phyloP scores from a whole-genome alignment of 257 asterid species.

The Rehmannia glutinosa region DNA sequence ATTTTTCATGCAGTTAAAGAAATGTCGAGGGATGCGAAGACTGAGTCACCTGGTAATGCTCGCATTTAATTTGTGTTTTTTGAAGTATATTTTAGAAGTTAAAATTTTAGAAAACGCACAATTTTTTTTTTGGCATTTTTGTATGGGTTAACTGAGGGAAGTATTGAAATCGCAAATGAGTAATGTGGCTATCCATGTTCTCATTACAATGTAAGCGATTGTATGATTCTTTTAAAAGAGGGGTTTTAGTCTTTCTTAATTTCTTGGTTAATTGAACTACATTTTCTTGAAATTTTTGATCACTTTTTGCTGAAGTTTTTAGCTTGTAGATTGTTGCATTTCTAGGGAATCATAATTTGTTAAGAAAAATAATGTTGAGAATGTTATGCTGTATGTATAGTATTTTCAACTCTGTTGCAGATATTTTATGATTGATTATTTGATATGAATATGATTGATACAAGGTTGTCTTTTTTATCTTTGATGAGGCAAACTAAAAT shows the following conservation, averaged over 20 bases:
- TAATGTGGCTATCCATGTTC: neutral
- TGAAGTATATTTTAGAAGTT: neutral
- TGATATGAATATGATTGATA: neutral
- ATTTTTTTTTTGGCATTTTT: neutral
- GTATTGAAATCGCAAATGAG: neutral
- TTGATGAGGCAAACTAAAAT: neutral
- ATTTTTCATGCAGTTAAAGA: conserved; percentile 14
- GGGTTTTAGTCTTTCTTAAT: neutral
- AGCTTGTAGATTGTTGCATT: neutral
- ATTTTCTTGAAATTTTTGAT: neutral
- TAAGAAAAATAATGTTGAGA: neutral
- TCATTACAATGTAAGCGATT: neutral
- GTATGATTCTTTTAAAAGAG: neutral
- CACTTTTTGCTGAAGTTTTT: neutral
- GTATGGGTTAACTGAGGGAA: neutral
- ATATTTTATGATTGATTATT: neutral
- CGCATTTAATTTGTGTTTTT: neutral
- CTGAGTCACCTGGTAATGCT: conserved; percentile 22
- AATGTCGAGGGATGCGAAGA: conserved; percentile 19
- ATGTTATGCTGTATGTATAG: neutral
- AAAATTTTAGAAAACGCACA: too few relatives aligned
- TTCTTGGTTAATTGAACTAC: neutral
- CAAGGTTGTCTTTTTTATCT: neutral
- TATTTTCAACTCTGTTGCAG: neutral
- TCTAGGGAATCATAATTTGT: neutral